Evolutionary conservation across 2,329 filamentous ascomycete genomes (phyloP).

Genomic region (Akanthomyces uredinophilus): DNA sequence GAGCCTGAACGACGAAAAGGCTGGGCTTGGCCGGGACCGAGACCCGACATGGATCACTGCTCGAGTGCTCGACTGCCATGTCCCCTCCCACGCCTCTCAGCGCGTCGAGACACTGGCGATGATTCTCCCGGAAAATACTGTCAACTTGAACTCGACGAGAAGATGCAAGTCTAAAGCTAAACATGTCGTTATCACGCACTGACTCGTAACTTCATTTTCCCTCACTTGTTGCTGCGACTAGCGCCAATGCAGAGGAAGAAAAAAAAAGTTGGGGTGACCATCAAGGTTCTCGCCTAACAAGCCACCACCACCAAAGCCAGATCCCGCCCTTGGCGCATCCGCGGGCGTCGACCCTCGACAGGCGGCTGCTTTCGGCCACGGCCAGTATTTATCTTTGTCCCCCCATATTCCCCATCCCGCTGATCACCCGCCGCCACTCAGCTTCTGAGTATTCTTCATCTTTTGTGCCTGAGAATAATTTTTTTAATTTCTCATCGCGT

Average conservation of each 20-base stretch:
- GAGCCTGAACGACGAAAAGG: too few relatives aligned
- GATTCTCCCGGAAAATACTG: too few relatives aligned
- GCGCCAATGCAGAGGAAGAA: neutral
- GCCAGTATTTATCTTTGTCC: neutral
- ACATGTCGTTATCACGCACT: too few relatives aligned
- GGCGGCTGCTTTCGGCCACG: conserved; percentile 8
- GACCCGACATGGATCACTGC: too few relatives aligned
- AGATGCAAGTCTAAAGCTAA: too few relatives aligned
- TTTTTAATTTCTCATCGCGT: neutral
- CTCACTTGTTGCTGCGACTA: neutral
- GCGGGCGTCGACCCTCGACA: neutral
- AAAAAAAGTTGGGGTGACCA: conserved; percentile 4
- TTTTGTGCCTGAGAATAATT: neutral
- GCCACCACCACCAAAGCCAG: neutral
- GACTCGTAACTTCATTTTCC: neutral
- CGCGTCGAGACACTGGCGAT: too few relatives aligned
- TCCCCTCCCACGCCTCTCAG: too few relatives aligned
- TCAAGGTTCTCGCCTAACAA: conserved; percentile 7
- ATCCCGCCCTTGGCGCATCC: neutral
- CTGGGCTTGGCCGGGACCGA: too few relatives aligned
- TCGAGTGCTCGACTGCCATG: too few relatives aligned
- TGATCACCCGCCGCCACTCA: conserved; percentile 1
- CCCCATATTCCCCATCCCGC: neutral
- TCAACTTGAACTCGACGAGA: too few relatives aligned
- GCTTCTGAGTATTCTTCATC: neutral